A percentile compares a stretch with the other conserved stretches of the same genome.
Evolutionary conservation across 805 yeast genomes (phyloP).

Genomic region (Pichia cephalocereana): DNA sequence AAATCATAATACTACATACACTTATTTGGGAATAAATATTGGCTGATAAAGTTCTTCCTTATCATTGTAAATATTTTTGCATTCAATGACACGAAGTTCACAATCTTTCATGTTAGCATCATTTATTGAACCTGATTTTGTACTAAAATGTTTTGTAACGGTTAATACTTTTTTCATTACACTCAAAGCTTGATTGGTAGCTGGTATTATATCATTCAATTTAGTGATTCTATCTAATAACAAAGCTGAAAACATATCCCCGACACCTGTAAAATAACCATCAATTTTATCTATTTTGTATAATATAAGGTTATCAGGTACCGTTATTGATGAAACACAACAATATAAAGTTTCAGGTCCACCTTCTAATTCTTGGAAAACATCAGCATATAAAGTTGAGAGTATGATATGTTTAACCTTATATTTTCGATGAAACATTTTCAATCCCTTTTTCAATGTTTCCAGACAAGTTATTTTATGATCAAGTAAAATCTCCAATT

Average conservation of each 20-base stretch:
- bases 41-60: slow-evolving; percentile 5
- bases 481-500: slow-evolving; percentile 53
- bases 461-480: slow-evolving; percentile 32
- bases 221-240: slow-evolving; percentile 51
- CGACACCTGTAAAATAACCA: slow-evolving; percentile 91
- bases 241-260: slow-evolving; percentile 81
- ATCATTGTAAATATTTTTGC: slow-evolving; percentile 30
- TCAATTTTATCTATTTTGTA: slow-evolving; percentile 54
- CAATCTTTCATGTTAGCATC: slow-evolving; percentile 59
- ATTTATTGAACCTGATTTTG: slow-evolving; percentile 42
- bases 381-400: slow-evolving; percentile 39
- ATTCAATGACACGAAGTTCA: slow-evolving; percentile 62
- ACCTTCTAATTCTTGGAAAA: slow-evolving; percentile 8
- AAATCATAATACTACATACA: too few species aligned
- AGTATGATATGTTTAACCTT: slow-evolving; percentile 54
- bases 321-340: slow-evolving; percentile 32
- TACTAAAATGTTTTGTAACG: slow-evolving; percentile 33
- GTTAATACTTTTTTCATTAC: slow-evolving; percentile 45
- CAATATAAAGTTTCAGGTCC: slow-evolving; percentile 27
- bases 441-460: slow-evolving; percentile 38
- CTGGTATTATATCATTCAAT: slow-evolving; percentile 17
- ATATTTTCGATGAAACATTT: slow-evolving; percentile 37
- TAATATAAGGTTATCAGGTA: slow-evolving; percentile 14
- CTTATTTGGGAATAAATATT: neutral
- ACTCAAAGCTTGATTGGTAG: slow-evolving; percentile 47